These are phyloP conservation scores for Fusarium poae DNA, from an alignment of 2,329 filamentous ascomycete genomes.

Conservation along the genomic window DNA sequence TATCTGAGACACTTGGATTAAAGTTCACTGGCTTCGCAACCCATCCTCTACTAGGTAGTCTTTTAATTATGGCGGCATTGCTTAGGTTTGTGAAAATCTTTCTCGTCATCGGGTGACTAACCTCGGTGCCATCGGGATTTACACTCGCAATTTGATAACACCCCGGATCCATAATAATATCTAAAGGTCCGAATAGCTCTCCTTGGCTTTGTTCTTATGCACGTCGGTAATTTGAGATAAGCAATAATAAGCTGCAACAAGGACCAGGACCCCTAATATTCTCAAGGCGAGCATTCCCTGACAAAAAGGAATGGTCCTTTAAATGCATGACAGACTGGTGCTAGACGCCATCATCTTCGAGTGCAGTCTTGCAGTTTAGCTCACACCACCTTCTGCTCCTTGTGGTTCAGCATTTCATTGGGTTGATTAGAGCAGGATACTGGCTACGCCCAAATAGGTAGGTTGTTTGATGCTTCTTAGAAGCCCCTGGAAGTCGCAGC, in stretches of 20 bases:
- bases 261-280: slow-evolving; percentile 10
- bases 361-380: background rate
- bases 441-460: slow-evolving; percentile 28
- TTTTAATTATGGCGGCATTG: background rate
- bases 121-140: background rate
- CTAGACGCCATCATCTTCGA: background rate
- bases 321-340: slow-evolving; percentile 5
- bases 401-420: slow-evolving; percentile 9
- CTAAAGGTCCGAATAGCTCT: slow-evolving; percentile 31
- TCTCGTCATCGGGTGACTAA: background rate
- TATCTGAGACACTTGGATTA: slow-evolving; percentile 1
- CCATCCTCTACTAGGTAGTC: background rate
- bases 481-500: slow-evolving; percentile 25
- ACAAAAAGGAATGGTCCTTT: background rate
- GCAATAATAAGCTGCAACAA: background rate
- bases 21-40: slow-evolving; percentile 8
- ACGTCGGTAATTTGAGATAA: slow-evolving; percentile 24
- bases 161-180: slow-evolving; percentile 7
- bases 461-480: slow-evolving; percentile 21
- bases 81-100: background rate
- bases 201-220: slow-evolving; percentile 1
- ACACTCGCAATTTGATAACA: background rate
- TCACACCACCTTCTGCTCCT: slow-evolving; percentile 8
- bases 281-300: background rate
- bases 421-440: background rate